These are phyloP conservation scores for Peziza echinospora DNA, from an alignment of 495 filamentous ascomycete species.

Conservation along the genomic window DNA sequence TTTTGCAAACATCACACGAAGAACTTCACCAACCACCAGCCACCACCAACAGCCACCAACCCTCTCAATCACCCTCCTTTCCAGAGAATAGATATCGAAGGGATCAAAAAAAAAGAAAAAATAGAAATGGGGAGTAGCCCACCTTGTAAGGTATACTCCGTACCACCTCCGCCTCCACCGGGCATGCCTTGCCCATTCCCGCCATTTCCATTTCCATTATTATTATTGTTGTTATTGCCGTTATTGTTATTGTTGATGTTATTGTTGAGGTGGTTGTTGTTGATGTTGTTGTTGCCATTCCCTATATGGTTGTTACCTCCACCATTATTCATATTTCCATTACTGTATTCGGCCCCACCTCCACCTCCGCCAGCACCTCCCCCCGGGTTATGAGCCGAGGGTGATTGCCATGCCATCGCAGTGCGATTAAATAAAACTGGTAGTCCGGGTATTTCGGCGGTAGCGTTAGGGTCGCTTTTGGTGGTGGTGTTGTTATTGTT, in stretches of 20 bases:
- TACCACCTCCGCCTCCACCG: too few relatives aligned
- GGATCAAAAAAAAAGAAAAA: too few relatives aligned
- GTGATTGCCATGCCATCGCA: constrained; percentile 20
- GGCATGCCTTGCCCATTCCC: too few relatives aligned
- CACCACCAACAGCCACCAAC: too few relatives aligned
- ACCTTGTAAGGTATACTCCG: constrained; percentile 98
- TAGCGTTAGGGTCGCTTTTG: neutral
- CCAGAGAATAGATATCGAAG: too few relatives aligned
- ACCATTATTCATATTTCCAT: constrained; percentile 8
- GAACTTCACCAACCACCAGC: constrained; percentile 6
- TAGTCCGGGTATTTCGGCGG: neutral
- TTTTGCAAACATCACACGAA: neutral
- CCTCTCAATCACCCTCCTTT: neutral
- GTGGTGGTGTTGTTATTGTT: too few relatives aligned
- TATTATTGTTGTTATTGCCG: too few relatives aligned
- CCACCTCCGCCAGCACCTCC: constrained; percentile 14
- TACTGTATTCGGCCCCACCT: too few relatives aligned
- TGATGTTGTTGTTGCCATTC: constrained; percentile 5
- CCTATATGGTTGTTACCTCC: constrained; percentile 2
- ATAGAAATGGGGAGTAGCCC: constrained; percentile 15
- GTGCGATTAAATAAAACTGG: neutral
- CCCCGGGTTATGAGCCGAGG: constrained; percentile 12
- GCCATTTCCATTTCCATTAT: too few relatives aligned
- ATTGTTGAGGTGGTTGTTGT: too few relatives aligned
- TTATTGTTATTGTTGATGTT: too few relatives aligned